Base-by-base conservation (phyloP, 176 grass and related monocot genomes). In the Oryza nivara region DNA sequence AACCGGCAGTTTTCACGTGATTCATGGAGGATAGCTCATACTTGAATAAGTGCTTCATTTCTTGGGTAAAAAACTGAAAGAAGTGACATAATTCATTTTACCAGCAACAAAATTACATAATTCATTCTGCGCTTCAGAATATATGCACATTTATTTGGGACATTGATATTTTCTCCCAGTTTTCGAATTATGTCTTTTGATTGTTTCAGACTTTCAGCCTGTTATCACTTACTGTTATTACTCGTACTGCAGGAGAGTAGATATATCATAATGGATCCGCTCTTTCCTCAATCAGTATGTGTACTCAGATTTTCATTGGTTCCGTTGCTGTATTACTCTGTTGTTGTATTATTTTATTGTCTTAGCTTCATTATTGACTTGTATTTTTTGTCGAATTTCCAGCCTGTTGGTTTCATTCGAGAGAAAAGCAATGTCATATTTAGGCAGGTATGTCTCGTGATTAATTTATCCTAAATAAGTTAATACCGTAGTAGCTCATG, bases 371-470 rank as follows among this genome's bases (percentile, higher is more conserved):
- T 65, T 83, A 12, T 34, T 84, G 48, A 88, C 28, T 73, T 81
- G 25, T 89, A 23, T 87, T 76, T 77, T 92, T 81, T n/a, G 68
- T 79, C 6, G 15, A 72, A 80, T 70, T 19, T 89, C 86, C 86
- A 98, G 96, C 88, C 91, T 68, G 88, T 90, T 76, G 96, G 83
- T 74, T 92, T 75, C 83, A 98, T 98, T 89, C 83, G 89, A 49
- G 96, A 98, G 89, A 86, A 91, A 87, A 98, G 93, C 87, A 98
- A 95, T 86, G 49, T 94, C 68, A 92, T 98, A 44, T 89, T 89
- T 86, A 95, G 96, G 78, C 96, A 98, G 93, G 96, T 95, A 95
- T 4, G 41, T 70, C 65, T 11, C 25, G 61, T 49, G 28, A 69
- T 67, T 54, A 45, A 36, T 78, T 82, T 58, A 48, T 79, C 68